A percentile compares a stretch with the other conserved stretches of the same genome.
phyloP scores from a whole-genome alignment of 148 eudicot genomes.

The Gaultheria prostrata region DNA sequence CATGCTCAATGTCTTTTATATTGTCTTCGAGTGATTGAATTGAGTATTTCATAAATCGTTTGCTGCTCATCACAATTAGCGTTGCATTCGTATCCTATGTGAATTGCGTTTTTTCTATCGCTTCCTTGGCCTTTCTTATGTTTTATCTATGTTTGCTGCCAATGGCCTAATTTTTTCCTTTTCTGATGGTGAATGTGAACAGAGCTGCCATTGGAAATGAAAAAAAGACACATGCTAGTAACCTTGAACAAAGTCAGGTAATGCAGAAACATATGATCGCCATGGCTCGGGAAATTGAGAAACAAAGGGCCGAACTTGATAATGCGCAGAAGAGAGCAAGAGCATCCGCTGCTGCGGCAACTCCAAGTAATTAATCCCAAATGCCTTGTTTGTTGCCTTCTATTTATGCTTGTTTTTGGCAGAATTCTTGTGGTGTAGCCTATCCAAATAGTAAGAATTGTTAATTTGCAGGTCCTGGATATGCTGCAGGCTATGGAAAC shows the following conservation, averaged over 20 bases:
- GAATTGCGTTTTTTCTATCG: neutral
- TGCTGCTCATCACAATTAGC: neutral
- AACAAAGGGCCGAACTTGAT: slow-evolving; percentile 55
- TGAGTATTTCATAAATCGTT: neutral
- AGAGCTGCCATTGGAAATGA: slow-evolving; percentile 79
- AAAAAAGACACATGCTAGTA: slow-evolving; percentile 47
- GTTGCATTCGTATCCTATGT: neutral
- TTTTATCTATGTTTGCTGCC: neutral
- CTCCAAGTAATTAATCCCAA: slow-evolving; percentile 39
- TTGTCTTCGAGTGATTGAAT: neutral
- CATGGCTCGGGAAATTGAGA: slow-evolving; percentile 53
- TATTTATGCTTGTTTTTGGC: neutral
- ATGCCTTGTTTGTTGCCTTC: neutral
- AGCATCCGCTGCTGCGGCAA: slow-evolving; percentile 55
- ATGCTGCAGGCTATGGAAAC: slow-evolving; percentile 37
- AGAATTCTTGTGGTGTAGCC: neutral
- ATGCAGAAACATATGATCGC: slow-evolving; percentile 58
- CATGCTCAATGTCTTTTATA: neutral
- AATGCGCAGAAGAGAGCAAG: slow-evolving; percentile 71
- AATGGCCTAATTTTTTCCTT: neutral
- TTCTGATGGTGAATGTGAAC: slow-evolving; percentile 14
- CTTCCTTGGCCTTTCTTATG: neutral
- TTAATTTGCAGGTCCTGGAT: slow-evolving; percentile 42
- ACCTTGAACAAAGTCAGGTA: slow-evolving; percentile 43
- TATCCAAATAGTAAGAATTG: neutral